A percentile compares a stretch with the other conserved stretches of the same genome.
Evolutionary conservation across 2,329 filamentous ascomycete genomes (phyloP).

Genomic region (Monilinia vaccinii-corymbosi): DNA sequence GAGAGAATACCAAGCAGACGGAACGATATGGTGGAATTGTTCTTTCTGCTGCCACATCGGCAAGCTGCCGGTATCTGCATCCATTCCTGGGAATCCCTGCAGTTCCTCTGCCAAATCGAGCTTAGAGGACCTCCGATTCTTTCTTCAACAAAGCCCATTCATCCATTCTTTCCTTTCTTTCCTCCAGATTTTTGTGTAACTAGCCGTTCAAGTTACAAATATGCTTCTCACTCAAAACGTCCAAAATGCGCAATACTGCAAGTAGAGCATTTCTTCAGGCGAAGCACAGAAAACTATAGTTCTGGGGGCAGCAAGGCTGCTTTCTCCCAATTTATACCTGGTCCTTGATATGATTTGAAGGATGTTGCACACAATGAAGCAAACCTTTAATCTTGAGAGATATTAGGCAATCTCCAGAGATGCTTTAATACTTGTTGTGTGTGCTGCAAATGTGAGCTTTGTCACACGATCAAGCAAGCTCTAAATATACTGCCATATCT

Average conservation of each 20-base stretch:
- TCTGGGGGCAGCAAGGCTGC: neutral
- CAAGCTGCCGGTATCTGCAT: slow-evolving; percentile 3
- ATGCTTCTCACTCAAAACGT: neutral
- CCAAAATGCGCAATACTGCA: neutral
- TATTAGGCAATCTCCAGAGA: neutral
- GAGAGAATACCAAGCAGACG: neutral
- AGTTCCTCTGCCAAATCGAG: neutral
- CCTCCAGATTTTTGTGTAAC: neutral
- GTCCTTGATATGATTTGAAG: neutral
- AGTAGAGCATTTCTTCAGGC: neutral
- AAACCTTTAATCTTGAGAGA: neutral
- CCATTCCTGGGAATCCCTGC: neutral
- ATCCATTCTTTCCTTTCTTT: neutral
- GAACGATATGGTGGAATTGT: neutral
- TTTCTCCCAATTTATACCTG: neutral
- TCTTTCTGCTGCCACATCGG: neutral
- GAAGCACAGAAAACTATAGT: neutral
- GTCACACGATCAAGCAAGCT: neutral
- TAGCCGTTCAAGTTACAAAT: neutral
- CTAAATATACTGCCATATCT: neutral
- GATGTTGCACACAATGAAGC: neutral
- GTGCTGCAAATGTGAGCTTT: neutral
- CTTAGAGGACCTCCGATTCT: neutral
- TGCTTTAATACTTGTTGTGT: neutral
- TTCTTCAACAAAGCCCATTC: neutral